Evolutionary conservation across 2,329 filamentous ascomycete species (phyloP).

Genomic region (Fusarium sp.): DNA sequence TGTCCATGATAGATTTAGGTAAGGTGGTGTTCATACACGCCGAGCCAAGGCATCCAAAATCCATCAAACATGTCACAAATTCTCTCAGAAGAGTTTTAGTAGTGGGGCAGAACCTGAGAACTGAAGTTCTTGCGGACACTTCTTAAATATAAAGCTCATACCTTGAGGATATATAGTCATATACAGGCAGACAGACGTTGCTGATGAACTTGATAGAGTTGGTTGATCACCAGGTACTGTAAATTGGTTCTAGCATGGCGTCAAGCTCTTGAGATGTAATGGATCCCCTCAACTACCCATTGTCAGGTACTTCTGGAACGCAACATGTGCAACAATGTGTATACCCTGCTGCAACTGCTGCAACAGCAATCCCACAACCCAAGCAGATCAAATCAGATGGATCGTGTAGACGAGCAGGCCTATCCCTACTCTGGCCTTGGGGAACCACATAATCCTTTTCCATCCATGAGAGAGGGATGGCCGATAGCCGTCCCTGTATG

Average conservation of each 20-base stretch:
- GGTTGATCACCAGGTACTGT: background rate
- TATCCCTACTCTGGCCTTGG: background rate
- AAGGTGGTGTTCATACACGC: background rate
- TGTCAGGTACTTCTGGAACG: conserved; percentile 1
- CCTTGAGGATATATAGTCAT: background rate
- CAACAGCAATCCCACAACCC: conserved; percentile 13
- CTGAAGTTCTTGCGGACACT: background rate
- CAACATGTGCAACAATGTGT: background rate
- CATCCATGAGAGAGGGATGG: conserved; percentile 1
- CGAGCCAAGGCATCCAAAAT: background rate
- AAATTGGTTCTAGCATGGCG: background rate
- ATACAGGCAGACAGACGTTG: background rate
- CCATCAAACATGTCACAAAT: background rate
- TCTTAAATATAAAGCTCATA: background rate
- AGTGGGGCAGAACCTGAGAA: background rate
- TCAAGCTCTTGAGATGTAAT: background rate
- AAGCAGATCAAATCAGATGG: conserved; percentile 1
- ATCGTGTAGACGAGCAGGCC: conserved; percentile 2
- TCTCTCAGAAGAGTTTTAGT: background rate
- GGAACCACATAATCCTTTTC: background rate
- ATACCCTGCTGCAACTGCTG: conserved; percentile 8
- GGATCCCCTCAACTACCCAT: background rate
- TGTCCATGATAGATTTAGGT: background rate
- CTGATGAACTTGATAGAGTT: background rate
- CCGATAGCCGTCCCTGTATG: conserved; percentile 4